Evolutionary conservation across 768 basidiomycete species (phyloP).

Genomic region (Lentinus tigrinus): DNA sequence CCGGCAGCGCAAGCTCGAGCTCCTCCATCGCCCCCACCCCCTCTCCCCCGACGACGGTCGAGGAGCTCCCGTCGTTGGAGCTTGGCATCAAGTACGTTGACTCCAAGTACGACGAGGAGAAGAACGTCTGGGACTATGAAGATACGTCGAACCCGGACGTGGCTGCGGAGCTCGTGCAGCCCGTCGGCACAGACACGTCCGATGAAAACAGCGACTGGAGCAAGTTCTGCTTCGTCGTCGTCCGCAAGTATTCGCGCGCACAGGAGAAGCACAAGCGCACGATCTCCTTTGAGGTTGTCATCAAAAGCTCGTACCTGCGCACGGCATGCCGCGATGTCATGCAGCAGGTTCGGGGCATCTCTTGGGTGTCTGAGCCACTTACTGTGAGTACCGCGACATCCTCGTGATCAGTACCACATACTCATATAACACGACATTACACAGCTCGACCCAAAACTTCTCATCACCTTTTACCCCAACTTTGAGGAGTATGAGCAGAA

Average conservation of each 20-base stretch:
- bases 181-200: neutral
- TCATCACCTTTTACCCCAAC: constrained; percentile 51
- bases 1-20: neutral
- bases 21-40: neutral
- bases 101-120: constrained; percentile 56
- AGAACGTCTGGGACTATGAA: constrained; percentile 57
- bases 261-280: neutral
- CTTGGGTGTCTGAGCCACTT: constrained; percentile 56
- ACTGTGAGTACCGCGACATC: constrained; percentile 34
- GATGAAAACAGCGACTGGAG: constrained; percentile 45
- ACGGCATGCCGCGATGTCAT: constrained; percentile 60
- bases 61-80: constrained; percentile 37
- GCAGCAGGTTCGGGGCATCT: constrained; percentile 52
- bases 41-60: neutral
- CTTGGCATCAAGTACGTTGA: constrained; percentile 61
- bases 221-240: constrained; percentile 55
- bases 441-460: constrained; percentile 53
- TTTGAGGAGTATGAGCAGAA: constrained; percentile 45
- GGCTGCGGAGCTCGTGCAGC: constrained; percentile 14
- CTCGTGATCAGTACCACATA: neutral
- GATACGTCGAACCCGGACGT: constrained; percentile 53
- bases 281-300: constrained; percentile 43
- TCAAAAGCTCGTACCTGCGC: constrained; percentile 59
- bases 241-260: constrained; percentile 51
- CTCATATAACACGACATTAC: neutral